These are phyloP conservation scores for Cyberlindnera nakhonratchasimensis DNA, from an alignment of 805 yeast species.

Conservation along the genomic window DNA sequence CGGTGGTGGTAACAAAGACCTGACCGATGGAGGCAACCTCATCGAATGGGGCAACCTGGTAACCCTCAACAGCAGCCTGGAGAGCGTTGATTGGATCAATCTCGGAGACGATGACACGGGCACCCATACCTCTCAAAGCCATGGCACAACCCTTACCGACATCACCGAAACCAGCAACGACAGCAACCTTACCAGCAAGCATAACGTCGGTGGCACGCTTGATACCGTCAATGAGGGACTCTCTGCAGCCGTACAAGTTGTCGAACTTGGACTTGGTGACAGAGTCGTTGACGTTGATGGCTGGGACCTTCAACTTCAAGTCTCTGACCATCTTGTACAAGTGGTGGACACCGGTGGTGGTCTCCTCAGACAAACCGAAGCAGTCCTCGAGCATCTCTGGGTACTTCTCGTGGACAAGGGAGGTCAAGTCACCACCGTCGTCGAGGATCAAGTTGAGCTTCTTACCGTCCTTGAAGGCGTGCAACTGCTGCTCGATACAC, in stretches of 20 bases:
- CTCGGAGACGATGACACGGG: conserved; percentile 96
- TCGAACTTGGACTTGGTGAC: conserved; percentile 99
- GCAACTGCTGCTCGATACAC: conserved; percentile 99
- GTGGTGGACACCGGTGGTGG: conserved; percentile 99
- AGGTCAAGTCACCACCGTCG: conserved; percentile 98
- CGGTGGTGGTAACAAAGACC: conserved; percentile 98
- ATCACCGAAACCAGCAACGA: conserved; percentile 99
- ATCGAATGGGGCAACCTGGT: conserved; percentile 93
- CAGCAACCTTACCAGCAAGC: conserved; percentile 99
- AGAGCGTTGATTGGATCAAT: conserved; percentile 98
- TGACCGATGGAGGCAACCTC: conserved; percentile 92
- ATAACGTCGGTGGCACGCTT: conserved; percentile 99
- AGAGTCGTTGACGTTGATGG: conserved; percentile 97
- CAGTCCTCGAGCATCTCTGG: conserved; percentile 96
- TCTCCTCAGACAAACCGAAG: conserved; percentile 96
- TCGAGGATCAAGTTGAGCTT: conserved; percentile 95
- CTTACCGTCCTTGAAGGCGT: conserved; percentile 93
- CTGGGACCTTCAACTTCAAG: conserved; percentile 90
- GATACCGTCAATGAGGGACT: conserved; percentile 97
- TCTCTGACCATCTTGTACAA: conserved; percentile 94
- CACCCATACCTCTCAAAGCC: conserved; percentile 99
- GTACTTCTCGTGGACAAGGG: conserved; percentile 94
- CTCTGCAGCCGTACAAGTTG: conserved; percentile 99
- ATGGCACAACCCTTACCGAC: conserved; percentile 99
- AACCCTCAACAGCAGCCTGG: conserved; percentile 99